A percentile compares a stretch with the other conserved stretches of the same genome.
phyloP scores from a whole-genome alignment of 768 basidiomycete genomes.

The Tulasnella sp. region DNA sequence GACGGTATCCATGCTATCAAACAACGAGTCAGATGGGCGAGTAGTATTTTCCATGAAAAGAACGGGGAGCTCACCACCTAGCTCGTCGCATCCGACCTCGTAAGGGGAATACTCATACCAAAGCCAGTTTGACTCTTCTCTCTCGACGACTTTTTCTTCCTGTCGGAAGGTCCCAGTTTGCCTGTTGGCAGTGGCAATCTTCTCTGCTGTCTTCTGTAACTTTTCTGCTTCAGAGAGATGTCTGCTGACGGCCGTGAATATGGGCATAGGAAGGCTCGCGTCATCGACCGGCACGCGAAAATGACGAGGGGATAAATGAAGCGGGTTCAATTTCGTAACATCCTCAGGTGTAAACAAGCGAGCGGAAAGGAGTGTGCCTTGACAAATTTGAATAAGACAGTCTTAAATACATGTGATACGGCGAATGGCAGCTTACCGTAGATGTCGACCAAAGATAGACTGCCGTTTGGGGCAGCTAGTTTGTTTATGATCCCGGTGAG shows the following conservation, averaged over 20 bases:
- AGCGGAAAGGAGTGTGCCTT: constrained; percentile 23
- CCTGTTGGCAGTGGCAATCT: constrained; percentile 17
- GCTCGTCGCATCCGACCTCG: constrained; percentile 23
- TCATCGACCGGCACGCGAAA: constrained; percentile 21
- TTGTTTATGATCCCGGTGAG: constrained; percentile 24
- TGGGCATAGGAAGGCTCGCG: constrained; percentile 24
- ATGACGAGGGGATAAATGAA: constrained; percentile 22
- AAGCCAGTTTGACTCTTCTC: constrained; percentile 19
- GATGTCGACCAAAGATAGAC: constrained; percentile 22
- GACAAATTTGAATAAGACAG: neutral
- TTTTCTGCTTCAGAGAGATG: constrained; percentile 9
- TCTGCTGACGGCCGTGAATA: constrained; percentile 24
- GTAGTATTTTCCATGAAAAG: neutral
- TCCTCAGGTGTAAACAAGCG: constrained; percentile 23
- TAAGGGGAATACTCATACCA: constrained; percentile 28
- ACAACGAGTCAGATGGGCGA: neutral
- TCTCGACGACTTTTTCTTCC: constrained; percentile 16
- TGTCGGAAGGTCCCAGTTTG: constrained; percentile 9
- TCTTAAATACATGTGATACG: neutral
- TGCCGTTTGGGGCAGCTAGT: constrained; percentile 19
- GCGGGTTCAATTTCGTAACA: constrained; percentile 18
- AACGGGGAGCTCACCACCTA: constrained; percentile 17
- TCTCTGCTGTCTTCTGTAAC: constrained; percentile 2
- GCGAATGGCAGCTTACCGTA: constrained; percentile 15
- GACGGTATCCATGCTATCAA: constrained; percentile 25